A percentile compares a stretch with the other conserved stretches of the same genome.
Conservation (phyloP, 1,139 yeast species). For the Saccharomycopsis hybrid region DNA sequence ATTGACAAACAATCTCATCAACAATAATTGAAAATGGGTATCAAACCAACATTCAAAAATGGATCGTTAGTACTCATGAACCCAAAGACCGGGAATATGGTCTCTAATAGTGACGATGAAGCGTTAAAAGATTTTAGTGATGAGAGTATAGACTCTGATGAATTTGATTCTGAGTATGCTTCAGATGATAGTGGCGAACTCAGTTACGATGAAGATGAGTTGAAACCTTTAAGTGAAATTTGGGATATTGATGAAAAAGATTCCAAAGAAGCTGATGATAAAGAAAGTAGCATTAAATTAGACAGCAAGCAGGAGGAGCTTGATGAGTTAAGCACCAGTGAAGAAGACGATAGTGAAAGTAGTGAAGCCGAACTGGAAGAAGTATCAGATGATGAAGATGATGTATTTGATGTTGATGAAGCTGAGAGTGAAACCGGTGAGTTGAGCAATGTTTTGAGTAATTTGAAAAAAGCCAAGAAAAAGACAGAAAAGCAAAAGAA, state of each 20-base stretch:
- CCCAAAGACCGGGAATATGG: conserved; percentile 18
- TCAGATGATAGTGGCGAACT: conserved; percentile 31
- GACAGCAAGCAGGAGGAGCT: conserved; percentile 31
- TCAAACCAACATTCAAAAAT: conserved; percentile 16
- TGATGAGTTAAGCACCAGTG: conserved; percentile 31
- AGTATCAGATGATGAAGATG: conserved; percentile 24
- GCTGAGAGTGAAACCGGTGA: conserved; percentile 27
- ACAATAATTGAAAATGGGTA: conserved; percentile 12
- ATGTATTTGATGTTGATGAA: conserved; percentile 26
- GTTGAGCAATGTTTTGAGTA: conserved; percentile 27
- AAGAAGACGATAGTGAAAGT: conserved; percentile 32
- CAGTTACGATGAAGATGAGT: conserved; percentile 55
- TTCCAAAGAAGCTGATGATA: conserved; percentile 26
- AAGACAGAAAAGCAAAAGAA: conserved; percentile 32
- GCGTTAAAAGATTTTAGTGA: conserved; percentile 19
- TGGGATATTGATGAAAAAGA: conserved; percentile 79
- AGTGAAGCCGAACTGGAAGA: conserved; percentile 25
- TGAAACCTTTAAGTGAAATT: conserved; percentile 73
- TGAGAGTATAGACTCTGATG: conserved; percentile 20
- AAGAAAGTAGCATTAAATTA: conserved; percentile 23
- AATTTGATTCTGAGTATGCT: conserved; percentile 20
- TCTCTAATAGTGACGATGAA: conserved; percentile 14
- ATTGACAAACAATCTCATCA: too few species aligned
- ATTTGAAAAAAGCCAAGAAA: conserved; percentile 25
- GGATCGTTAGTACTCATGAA: conserved; percentile 19